These are phyloP conservation scores for Cordyceps pruinosa DNA, from an alignment of 2,329 filamentous ascomycete species.

Conservation along the genomic window DNA sequence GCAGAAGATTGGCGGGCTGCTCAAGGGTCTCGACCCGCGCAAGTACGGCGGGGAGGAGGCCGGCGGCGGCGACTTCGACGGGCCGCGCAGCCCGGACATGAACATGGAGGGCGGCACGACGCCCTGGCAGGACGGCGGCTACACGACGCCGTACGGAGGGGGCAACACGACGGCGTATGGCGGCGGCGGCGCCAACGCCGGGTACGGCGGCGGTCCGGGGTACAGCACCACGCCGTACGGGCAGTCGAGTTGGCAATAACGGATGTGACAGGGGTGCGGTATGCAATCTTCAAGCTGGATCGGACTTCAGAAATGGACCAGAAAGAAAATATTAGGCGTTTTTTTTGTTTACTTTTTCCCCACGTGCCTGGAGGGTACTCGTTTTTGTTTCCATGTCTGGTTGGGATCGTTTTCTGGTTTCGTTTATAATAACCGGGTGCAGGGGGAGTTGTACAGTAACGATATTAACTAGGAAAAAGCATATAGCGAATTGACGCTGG, in stretches of 20 bases:
- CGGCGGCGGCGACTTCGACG: conserved; percentile 54
- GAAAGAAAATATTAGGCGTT: background rate
- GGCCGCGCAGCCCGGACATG: conserved; percentile 58
- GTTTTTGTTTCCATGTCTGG: background rate
- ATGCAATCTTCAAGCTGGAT: background rate
- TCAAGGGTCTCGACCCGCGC: conserved; percentile 47
- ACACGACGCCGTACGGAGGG: conserved; percentile 60
- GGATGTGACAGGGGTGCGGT: background rate
- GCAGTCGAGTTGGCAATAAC: conserved; percentile 42
- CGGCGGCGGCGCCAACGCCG: conserved; percentile 27
- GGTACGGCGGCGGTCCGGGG: conserved; percentile 37
- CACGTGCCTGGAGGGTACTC: background rate
- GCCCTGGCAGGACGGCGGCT: conserved; percentile 57
- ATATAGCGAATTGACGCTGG: conserved; percentile 2
- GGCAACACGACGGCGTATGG: conserved; percentile 58
- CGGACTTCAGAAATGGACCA: background rate
- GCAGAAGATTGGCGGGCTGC: conserved; percentile 77
- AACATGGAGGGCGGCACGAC: conserved; percentile 51
- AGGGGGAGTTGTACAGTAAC: conserved; percentile 2
- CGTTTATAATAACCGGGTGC: background rate
- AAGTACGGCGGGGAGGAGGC: conserved; percentile 46
- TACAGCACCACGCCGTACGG: conserved; percentile 36
- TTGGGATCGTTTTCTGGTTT: background rate
- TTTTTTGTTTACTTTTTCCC: background rate
- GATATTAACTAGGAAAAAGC: background rate